Base-by-base conservation (phyloP, 2,329 filamentous ascomycete species). In the Myriosclerotinia scirpicola region DNA sequence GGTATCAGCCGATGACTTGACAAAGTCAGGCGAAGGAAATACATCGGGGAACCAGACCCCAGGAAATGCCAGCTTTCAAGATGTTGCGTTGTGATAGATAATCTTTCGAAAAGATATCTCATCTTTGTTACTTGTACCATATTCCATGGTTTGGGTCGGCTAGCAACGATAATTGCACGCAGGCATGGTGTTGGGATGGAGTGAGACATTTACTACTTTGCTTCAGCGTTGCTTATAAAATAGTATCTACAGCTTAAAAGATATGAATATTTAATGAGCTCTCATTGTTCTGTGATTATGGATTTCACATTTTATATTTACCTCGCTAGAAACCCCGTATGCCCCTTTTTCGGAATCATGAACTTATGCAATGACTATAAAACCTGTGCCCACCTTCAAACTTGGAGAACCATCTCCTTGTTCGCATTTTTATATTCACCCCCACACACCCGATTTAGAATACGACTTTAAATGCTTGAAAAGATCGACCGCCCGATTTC, bases 41-140 rank as follows among this genome's bases (percentile, higher is more conserved):
- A 68, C 69, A 38, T 74, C 74, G 44, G 74, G 73, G 14, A 77
- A 79, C 20, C 77, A 79, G 53, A 84, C 83, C 8, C 81, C 85
- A 3, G 81, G 79, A 22, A 85, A 86, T 69, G 82, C 83, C 0
- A 81, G 85, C n/a, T 88, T 89, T 76, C 85, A 88, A 72, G 85
- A 89, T 71, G 85, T 89, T 56, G 84, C 84, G 68, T 77, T 89
- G 72, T 88, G 79, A 70, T 67, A 34, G 56, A 52, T 5, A 53
- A 53, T 44, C 46, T 55, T 44, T 36, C n/a, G n/a, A n/a, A 56
- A 55, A 48, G 54, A 52, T 22, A 48, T 53, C 58, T 60, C 20
- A 38, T 54, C 42, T 54, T 26, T 64, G 11, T 54, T 52, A 48
- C 66, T 66, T 59, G 66, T 61, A 66, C 34, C 40, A 58, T 53